Conservation (phyloP, 208 protist genomes). For the Crithidia fasciculata region DNA sequence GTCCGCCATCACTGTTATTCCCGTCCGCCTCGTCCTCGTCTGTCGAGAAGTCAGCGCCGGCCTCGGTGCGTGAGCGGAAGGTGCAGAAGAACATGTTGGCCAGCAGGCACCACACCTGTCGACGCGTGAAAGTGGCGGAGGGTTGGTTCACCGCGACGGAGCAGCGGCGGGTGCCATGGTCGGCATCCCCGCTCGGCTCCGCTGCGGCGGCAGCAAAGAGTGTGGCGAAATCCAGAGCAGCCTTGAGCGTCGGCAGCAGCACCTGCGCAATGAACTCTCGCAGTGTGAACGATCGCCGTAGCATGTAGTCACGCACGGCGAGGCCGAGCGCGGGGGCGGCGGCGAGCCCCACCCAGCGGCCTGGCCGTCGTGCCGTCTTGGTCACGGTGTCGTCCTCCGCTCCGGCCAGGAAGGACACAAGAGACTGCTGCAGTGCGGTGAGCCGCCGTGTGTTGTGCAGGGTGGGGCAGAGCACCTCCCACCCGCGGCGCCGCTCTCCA, state of each 20-base stretch:
- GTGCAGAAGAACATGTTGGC: slow-evolving; percentile 31
- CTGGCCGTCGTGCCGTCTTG: not conserved
- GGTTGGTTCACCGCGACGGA: slow-evolving; percentile 1
- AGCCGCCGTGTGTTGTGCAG: not conserved
- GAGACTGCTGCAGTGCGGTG: not conserved
- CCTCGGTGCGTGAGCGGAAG: slow-evolving; percentile 16
- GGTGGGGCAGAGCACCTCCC: slow-evolving; percentile 10
- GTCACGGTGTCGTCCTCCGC: not conserved
- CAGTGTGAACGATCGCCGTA: slow-evolving; percentile 3
- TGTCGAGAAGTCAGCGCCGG: not conserved
- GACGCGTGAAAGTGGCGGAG: not conserved
- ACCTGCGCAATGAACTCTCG: slow-evolving; percentile 15
- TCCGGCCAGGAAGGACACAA: slow-evolving; percentile 1
- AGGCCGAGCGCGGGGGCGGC: slow-evolving; percentile 7
- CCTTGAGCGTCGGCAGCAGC: slow-evolving; percentile 19
- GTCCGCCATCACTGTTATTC: not conserved
- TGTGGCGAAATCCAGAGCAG: slow-evolving; percentile 5
- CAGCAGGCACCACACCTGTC: slow-evolving; percentile 28
- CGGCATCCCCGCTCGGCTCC: not conserved
- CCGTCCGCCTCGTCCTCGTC: not conserved
- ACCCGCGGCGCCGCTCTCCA: not conserved
- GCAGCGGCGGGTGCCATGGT: not conserved
- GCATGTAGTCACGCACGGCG: slow-evolving; percentile 17
- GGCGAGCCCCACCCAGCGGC: slow-evolving; percentile 16
- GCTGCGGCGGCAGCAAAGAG: not conserved